Evolutionary conservation across 225 moss, liverwort and hornwort species (phyloP), one percentile per base, ranked within the genome.

Genomic region (Lunularia cruciata): DNA sequence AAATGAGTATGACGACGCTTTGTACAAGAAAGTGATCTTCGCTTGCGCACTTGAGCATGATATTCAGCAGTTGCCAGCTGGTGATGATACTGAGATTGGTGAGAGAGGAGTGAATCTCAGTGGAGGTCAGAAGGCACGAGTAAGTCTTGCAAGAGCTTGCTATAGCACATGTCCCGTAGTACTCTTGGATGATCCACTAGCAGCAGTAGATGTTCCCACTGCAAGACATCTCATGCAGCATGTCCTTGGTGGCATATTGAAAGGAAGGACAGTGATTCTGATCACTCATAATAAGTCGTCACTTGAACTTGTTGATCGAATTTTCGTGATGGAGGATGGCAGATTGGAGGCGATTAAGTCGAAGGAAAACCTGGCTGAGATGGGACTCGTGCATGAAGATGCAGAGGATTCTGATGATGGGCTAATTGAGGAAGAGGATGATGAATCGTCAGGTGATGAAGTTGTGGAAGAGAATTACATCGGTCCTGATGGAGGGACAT

Each of bases 201-300:
- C 98, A 31, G 98, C 98, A 26, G 98, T 98, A 23, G 98, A 98
- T 61, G 93, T 93, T 65, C 93, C 93, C 26, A 98, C 98, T 20
- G 98, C 88, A 22, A 89, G 82, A 70, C 93, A 98, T 78, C 66
- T 98, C 34, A 98, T 98, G 85, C 73, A 91, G 43, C 78, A 89
- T 12, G 89, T 93, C 31, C 81, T 98, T 18, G 72, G 61, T 36
- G 86, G 89, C 11, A 63, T 91, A 33, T 52, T 93, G 6, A 93
- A 89, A 75, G 84, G 80, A 22, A 82, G 93, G 35, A 86, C 98
- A 0, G 83, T 98, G 34, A 66, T 98, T 45, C 55, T 98, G 49
- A 93, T 98, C 19, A 98, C 98, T 1, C 98, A 98, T 59, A 98
- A 93, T 74, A 93, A 84, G 70, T 80, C 89, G 9, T 88, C 93